These are phyloP conservation scores for Closterium sp. DNA, from an alignment of 139 green algal species.

Conservation along the genomic window DNA sequence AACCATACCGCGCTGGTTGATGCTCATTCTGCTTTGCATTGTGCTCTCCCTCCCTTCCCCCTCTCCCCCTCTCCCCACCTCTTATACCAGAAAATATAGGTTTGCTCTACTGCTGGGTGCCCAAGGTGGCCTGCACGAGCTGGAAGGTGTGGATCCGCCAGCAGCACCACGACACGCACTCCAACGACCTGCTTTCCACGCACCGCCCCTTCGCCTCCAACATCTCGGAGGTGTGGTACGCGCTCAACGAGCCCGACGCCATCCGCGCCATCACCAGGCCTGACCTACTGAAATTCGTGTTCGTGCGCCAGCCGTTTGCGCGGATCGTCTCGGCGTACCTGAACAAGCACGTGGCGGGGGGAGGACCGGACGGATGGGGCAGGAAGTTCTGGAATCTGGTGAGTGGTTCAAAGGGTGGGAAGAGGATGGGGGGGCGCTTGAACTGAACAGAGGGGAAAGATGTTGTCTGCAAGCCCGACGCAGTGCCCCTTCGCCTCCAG, in stretches of 20 bases:
- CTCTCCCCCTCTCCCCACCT: no score
- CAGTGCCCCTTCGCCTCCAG: no score
- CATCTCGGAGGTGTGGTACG: not conserved
- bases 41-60: not conserved
- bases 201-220: not conserved
- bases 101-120: not conserved
- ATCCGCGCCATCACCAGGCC: not conserved
- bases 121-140: conserved; percentile 12
- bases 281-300: not conserved
- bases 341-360: conserved; percentile 4
- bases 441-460: no score
- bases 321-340: not conserved
- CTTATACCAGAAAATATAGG: not conserved
- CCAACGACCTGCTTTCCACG: not conserved
- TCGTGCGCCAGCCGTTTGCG: not conserved
- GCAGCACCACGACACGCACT: not conserved
- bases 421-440: no score
- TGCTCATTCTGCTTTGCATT: no score
- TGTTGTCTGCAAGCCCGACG: no score
- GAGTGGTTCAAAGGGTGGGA: no score
- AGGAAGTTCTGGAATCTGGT: not conserved
- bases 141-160: not conserved
- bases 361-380: not conserved
- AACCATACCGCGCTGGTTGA: no score
- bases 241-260: not conserved